phyloP scores from a whole-genome alignment of 495 filamentous ascomycete genomes.

The Staphylotrichum longicolle region DNA sequence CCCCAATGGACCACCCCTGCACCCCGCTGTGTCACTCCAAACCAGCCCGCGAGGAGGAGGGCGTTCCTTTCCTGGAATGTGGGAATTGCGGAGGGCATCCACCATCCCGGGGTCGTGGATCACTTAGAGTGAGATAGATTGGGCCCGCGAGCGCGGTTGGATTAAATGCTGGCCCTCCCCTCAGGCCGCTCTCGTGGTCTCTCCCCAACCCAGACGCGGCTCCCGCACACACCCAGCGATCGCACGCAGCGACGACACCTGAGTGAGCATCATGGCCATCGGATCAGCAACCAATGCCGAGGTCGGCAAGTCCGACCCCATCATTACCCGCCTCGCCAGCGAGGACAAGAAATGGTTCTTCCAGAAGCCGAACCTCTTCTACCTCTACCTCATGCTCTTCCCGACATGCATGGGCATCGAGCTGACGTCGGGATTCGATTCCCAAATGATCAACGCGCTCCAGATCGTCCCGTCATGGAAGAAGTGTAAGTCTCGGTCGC shows the following conservation, averaged over 20 bases:
- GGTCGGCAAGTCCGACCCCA: conserved; percentile 40
- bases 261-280: conserved; percentile 19
- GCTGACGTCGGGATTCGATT: conserved; percentile 70
- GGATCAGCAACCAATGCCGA: conserved; percentile 16
- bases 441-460: conserved; percentile 67
- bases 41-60: no score
- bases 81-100: background rate
- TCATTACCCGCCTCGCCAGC: conserved; percentile 47
- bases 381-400: conserved; percentile 59
- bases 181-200: no score
- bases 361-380: conserved; percentile 59
- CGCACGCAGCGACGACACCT: background rate
- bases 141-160: background rate
- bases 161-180: background rate
- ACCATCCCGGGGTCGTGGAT: background rate
- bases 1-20: no score
- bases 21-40: no score
- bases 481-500: conserved; percentile 39
- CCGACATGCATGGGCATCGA: conserved; percentile 68
- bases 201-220: background rate
- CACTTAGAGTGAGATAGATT: background rate
- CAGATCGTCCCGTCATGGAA: conserved; percentile 60
- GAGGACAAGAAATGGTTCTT: conserved; percentile 56
- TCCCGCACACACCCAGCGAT: background rate
- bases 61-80: no score